Evolutionary conservation across 345 rosid species (phyloP).

Genomic region (Limnanthes douglasii): DNA sequence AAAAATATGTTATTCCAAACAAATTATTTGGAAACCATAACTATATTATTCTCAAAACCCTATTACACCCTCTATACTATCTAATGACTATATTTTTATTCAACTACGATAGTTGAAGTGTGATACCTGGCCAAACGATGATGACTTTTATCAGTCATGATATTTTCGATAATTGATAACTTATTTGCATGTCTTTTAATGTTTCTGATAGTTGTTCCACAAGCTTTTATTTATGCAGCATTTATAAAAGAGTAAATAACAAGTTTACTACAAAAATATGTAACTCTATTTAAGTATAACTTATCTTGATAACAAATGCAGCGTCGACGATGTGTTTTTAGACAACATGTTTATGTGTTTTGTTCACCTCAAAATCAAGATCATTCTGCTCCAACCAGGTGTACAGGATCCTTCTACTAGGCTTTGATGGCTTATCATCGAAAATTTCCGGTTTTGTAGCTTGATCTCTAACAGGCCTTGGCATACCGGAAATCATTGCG

Average conservation of each 20-base stretch:
- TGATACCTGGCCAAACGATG: constrained; percentile 23
- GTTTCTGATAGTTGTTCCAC: constrained; percentile 32
- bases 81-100: no score
- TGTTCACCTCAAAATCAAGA: constrained; percentile 38
- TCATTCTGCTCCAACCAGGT: constrained; percentile 39
- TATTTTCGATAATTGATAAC: constrained; percentile 23
- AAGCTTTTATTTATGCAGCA: constrained; percentile 42
- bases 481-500: constrained; percentile 69
- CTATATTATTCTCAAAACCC: no score
- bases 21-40: no score
- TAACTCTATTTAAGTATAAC: no score
- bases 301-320: constrained; percentile 32
- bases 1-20: no score
- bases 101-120: no score
- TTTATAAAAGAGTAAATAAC: constrained; percentile 7
- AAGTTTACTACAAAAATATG: no score
- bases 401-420: constrained; percentile 26
- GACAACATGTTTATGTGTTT: constrained; percentile 26
- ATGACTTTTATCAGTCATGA: constrained; percentile 26
- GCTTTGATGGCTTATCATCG: constrained; percentile 34
- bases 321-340: constrained; percentile 37
- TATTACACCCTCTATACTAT: no score
- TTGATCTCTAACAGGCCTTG: constrained; percentile 65
- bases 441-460: constrained; percentile 56
- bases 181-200: constrained; percentile 29